Base-by-base conservation (phyloP, 805 yeast genomes). In the Wickerhamiella allomyrinae region DNA sequence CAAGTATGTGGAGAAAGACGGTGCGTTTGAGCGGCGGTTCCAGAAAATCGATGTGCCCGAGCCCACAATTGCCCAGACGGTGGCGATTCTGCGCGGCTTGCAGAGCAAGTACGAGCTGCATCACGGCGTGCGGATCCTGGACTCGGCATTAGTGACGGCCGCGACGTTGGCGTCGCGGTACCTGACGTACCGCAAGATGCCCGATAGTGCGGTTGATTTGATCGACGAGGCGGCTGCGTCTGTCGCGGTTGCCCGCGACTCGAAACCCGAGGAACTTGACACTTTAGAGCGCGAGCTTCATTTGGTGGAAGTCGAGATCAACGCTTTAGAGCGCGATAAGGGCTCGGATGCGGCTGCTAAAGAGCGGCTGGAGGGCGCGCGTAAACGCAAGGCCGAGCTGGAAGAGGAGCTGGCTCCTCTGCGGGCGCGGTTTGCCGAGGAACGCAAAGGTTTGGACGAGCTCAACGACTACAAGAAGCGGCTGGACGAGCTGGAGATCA, bases 11-110 rank as follows among this genome's bases (percentile, higher is more conserved):
- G 86, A 91, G 58, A 89, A 89, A 62, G 98, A 91, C 63, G 98
- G 95, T 61, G 98, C 98, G 1, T 89, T 91, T 60, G 98, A 89
- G 64, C 82, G 98, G 71, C 77, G 98, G 61, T 91, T 91, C 74
- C 98, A 91, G 66, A 85, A 86, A 60, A 84, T 91, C 54, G 96
- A 89, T 57, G 97, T 91, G 25, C 82, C 81, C 39, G 98, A 93
- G 56, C 91, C 97, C 45, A 80, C 94, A 0, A 73, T 84, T 25
- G 75, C 81, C 53, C 96, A 91, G 63, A 86, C 98, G 0, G 83
- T 89, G 39, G 97, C 97, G 7, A 89, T 91, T 46, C 73, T 91
- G 52, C 81, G 98, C 71, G 98, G 98, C 47, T 70, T 89, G 56
- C 96, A 89, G 62, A 87, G 80, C 61, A 83, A 80, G 59, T 89